phyloP scores from a whole-genome alignment of 2,329 filamentous ascomycete genomes.

The Blastomyces gilchristii region DNA sequence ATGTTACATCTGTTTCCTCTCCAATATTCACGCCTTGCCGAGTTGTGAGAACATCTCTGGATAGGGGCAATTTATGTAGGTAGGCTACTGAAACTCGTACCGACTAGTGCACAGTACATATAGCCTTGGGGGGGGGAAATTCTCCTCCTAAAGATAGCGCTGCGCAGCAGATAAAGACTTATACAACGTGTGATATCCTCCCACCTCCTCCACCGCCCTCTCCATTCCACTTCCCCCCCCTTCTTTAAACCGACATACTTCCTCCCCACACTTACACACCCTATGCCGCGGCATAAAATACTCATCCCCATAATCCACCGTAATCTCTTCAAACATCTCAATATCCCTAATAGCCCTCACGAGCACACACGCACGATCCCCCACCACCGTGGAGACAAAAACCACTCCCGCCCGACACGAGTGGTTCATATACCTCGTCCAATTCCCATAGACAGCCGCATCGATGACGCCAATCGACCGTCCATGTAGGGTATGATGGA shows the following conservation, averaged over 20 bases:
- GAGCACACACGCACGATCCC: slow-evolving; percentile 16
- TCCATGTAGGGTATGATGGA: slow-evolving; percentile 9
- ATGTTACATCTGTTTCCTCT: no score
- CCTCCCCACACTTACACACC: slow-evolving; percentile 7
- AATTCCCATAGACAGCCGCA: slow-evolving; percentile 23
- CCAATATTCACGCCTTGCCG: no score
- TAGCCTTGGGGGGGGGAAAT: neutral
- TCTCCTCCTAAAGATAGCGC: neutral
- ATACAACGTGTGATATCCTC: neutral
- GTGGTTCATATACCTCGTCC: slow-evolving; percentile 30
- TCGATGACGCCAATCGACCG: slow-evolving; percentile 12
- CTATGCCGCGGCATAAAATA: slow-evolving; percentile 2
- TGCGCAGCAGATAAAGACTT: neutral
- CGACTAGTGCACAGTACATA: neutral
- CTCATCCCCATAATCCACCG: slow-evolving; percentile 24
- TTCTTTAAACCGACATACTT: slow-evolving; percentile 1
- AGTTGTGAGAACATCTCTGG: neutral
- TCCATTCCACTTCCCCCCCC: neutral
- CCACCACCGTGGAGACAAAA: slow-evolving; percentile 18
- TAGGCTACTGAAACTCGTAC: no score
- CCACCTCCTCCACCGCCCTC: neutral
- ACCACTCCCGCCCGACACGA: slow-evolving; percentile 23
- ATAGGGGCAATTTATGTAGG: neutral
- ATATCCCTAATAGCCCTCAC: slow-evolving; percentile 22
- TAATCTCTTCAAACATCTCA: slow-evolving; percentile 26